phyloP scores from a whole-genome alignment of 1,284 basidiomycete species.

The Fomitopsis betulina region DNA sequence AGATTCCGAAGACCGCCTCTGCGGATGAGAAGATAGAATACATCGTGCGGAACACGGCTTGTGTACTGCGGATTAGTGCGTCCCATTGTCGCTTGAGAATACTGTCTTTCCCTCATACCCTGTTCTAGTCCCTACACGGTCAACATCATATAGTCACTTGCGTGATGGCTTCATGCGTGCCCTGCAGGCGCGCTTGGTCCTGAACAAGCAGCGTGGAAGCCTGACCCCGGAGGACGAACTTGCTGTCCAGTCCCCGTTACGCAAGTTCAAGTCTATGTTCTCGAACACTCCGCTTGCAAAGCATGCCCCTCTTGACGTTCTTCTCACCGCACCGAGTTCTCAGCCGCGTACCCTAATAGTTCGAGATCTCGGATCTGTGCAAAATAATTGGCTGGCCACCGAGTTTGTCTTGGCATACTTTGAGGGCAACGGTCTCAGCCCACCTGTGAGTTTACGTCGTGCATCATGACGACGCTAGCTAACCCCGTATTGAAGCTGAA shows the following conservation, averaged over 20 bases:
- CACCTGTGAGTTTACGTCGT: conserved; percentile 46
- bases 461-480: background rate
- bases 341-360: conserved; percentile 57
- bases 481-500: conserved; percentile 20
- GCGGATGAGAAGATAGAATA: conserved; percentile 68
- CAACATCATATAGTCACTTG: conserved; percentile 78
- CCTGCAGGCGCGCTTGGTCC: conserved; percentile 59
- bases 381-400: conserved; percentile 69
- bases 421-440: conserved; percentile 63
- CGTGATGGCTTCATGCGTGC: conserved; percentile 84
- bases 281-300: conserved; percentile 65
- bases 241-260: conserved; percentile 56
- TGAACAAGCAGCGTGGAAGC: conserved; percentile 45
- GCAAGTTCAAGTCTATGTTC: conserved; percentile 72
- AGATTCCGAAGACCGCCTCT: conserved; percentile 44
- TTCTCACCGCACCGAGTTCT: conserved; percentile 48
- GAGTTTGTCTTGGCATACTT: conserved; percentile 75
- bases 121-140: conserved; percentile 69
- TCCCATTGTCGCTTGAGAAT: background rate
- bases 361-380: conserved; percentile 65
- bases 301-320: conserved; percentile 62
- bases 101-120: background rate
- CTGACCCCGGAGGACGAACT: conserved; percentile 56
- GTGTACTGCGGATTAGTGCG: conserved; percentile 68
- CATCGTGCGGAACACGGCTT: conserved; percentile 63